Evolutionary conservation across 495 filamentous ascomycete genomes (phyloP).

Genomic region (Endocarpon pusillum): DNA sequence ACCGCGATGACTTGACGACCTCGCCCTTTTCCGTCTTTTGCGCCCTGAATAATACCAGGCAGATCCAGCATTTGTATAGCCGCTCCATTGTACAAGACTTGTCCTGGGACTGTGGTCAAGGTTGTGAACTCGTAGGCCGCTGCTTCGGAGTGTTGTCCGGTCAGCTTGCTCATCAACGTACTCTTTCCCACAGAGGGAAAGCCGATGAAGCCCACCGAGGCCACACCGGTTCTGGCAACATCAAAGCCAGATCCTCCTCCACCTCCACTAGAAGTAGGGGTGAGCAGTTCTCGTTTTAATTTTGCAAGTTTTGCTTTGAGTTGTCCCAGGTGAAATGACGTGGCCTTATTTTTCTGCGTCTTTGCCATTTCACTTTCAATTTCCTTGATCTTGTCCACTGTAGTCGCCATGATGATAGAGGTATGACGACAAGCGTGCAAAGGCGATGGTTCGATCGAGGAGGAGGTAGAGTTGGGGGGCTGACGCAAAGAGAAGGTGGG

Average conservation of each 20-base stretch:
- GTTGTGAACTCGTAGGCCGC: slow-evolving; percentile 98
- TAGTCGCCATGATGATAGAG: slow-evolving; percentile 87
- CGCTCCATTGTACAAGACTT: slow-evolving; percentile 91
- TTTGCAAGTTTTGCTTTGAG: slow-evolving; percentile 98
- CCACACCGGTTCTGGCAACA: slow-evolving; percentile 93
- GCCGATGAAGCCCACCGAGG: slow-evolving; percentile 43
- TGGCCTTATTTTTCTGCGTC: slow-evolving; percentile 98
- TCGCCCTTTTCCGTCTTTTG: slow-evolving; percentile 95
- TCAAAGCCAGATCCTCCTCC: slow-evolving; percentile 89
- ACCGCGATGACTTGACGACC: slow-evolving; percentile 98
- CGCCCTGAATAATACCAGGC: slow-evolving; percentile 95
- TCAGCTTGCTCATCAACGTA: slow-evolving; percentile 87
- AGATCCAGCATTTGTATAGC: slow-evolving; percentile 98
- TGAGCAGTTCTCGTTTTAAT: slow-evolving; percentile 86
- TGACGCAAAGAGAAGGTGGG: no score
- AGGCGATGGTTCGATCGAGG: no score
- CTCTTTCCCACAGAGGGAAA: slow-evolving; percentile 98
- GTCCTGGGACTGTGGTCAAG: slow-evolving; percentile 89
- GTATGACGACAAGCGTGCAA: no score
- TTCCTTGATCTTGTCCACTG: slow-evolving; percentile 97
- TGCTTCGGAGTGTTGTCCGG: slow-evolving; percentile 90
- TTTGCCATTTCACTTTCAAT: slow-evolving; percentile 79
- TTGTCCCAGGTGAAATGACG: slow-evolving; percentile 75
- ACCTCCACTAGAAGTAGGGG: slow-evolving; percentile 64
- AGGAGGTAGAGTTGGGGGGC: no score